Conservation (phyloP, 176 grass and related monocot genomes). For the Secale cereale region DNA sequence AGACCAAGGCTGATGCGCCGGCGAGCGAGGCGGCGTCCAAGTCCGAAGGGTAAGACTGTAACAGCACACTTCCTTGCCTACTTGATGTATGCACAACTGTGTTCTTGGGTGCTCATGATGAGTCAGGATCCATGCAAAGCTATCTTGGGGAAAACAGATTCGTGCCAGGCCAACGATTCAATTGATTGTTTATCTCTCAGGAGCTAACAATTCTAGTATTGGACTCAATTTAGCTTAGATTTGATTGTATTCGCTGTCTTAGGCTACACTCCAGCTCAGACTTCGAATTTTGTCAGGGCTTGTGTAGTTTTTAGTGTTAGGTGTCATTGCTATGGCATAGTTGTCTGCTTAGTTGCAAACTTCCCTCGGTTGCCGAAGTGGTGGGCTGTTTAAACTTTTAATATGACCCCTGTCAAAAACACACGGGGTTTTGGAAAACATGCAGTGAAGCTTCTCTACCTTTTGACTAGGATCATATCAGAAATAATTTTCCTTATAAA, state of each 20-base stretch:
- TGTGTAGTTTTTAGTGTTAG: neutral
- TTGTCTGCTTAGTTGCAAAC: neutral
- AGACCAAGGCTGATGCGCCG: conserved; percentile 41
- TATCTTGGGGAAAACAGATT: neutral
- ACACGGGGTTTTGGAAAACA: neutral
- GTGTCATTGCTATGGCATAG: neutral
- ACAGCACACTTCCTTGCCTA: neutral
- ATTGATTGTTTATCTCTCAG: neutral
- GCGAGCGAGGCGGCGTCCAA: neutral
- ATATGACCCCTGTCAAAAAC: neutral
- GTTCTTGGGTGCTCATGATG: neutral
- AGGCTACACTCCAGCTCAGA: neutral
- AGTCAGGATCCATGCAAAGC: neutral
- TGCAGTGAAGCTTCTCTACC: neutral
- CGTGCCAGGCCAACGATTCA: neutral
- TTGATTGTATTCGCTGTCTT: neutral
- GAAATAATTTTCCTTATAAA: neutral
- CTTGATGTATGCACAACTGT: neutral
- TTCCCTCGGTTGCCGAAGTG: neutral
- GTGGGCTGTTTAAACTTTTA: neutral
- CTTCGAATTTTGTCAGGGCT: neutral
- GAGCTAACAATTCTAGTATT: neutral
- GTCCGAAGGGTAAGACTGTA: conserved; percentile 33
- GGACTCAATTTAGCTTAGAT: neutral
- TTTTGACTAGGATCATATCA: neutral